phyloP scores from a whole-genome alignment of 2,329 filamentous ascomycete genomes.

The Colletotrichum coccodes region DNA sequence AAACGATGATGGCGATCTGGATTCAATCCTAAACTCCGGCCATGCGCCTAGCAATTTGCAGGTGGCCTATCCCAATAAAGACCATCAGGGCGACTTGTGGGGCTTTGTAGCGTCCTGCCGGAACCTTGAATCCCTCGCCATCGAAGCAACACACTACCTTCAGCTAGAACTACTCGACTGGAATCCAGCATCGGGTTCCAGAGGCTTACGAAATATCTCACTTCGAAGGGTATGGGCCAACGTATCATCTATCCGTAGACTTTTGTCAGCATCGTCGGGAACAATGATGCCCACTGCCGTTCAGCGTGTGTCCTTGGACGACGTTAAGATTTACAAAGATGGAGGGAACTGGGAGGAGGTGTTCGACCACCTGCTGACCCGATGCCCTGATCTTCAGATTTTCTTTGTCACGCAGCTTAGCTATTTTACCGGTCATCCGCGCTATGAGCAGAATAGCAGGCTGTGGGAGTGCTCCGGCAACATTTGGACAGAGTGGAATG shows the following conservation, averaged over 20 bases:
- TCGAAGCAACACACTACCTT: conserved; percentile 17
- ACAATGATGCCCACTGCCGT: neutral
- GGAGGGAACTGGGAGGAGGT: conserved; percentile 16
- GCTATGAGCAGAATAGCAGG: conserved; percentile 1
- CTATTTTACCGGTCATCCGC: conserved; percentile 12
- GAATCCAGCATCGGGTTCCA: neutral
- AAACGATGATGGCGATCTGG: neutral
- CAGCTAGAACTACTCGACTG: neutral
- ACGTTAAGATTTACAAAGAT: conserved; percentile 3
- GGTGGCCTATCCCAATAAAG: conserved; percentile 9
- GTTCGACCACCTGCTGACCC: neutral
- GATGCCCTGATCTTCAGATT: conserved; percentile 6
- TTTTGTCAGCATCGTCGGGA: neutral
- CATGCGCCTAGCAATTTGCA: conserved; percentile 19
- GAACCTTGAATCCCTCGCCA: conserved; percentile 10
- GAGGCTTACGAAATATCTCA: neutral
- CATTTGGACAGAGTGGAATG: conserved; percentile 5
- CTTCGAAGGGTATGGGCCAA: conserved; percentile 1
- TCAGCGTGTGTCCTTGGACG: neutral
- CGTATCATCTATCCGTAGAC: neutral
- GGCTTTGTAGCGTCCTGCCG: conserved; percentile 5
- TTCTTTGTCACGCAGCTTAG: neutral
- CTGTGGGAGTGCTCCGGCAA: neutral
- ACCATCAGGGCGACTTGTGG: conserved; percentile 14
- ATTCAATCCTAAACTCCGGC: neutral